Percentiles rank a stretch among this genome's conserved stretches.
These are phyloP conservation scores for Kregervanrija fluxuum DNA, from an alignment of 805 yeast species.

Conservation along the genomic window DNA sequence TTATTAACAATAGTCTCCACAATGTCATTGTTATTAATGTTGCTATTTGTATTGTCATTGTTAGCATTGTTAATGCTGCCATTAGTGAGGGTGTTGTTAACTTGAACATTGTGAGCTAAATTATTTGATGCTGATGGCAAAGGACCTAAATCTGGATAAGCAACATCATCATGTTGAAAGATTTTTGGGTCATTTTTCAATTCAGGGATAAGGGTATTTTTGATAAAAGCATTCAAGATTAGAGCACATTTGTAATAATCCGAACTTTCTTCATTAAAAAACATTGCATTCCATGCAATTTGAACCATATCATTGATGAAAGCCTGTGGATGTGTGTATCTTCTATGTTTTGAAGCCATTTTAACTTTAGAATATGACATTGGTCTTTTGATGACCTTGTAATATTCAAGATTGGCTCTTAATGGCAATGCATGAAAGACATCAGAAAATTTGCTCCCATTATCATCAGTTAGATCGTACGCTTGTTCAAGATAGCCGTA, in stretches of 20 bases:
- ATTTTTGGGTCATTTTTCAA: slow-evolving; percentile 35
- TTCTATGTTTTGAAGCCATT: slow-evolving; percentile 44
- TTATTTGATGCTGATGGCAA: slow-evolving; percentile 38
- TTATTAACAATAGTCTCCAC: no score
- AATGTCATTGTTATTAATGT: background rate
- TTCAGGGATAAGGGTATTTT: slow-evolving; percentile 40
- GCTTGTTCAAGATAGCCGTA: slow-evolving; percentile 14
- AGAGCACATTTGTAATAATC: slow-evolving; percentile 63
- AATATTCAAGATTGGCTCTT: slow-evolving; percentile 71
- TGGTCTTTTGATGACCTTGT: slow-evolving; percentile 71
- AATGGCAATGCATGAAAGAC: slow-evolving; percentile 67
- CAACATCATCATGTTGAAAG: slow-evolving; percentile 30
- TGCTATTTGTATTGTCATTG: slow-evolving; percentile 3
- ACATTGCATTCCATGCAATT: slow-evolving; percentile 84
- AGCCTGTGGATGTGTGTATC: slow-evolving; percentile 55
- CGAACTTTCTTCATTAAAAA: slow-evolving; percentile 68
- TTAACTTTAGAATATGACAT: slow-evolving; percentile 70
- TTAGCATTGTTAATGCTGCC: background rate
- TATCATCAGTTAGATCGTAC: slow-evolving; percentile 20
- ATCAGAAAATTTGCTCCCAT: slow-evolving; percentile 25
- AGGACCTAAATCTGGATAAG: slow-evolving; percentile 63
- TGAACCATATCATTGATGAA: slow-evolving; percentile 75
- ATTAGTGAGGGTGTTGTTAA: background rate
- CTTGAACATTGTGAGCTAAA: background rate
- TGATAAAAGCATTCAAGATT: slow-evolving; percentile 45